Base-by-base conservation (phyloP, 768 basidiomycete species). In the Suillus subalutaceus region DNA sequence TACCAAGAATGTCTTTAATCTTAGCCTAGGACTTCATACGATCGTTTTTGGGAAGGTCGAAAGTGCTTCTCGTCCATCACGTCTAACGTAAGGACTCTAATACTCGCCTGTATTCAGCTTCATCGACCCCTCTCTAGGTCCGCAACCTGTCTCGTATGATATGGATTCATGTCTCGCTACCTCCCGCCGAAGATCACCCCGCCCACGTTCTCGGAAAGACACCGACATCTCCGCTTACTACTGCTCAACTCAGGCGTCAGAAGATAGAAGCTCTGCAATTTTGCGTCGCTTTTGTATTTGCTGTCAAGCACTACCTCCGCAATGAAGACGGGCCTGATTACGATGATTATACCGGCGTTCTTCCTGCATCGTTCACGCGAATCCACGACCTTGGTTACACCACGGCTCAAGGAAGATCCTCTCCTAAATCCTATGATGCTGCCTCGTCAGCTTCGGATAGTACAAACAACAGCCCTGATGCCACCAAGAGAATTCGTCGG, bases 21-120 rank as follows among this genome's bases (percentile, higher is more conserved):
- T 60, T 67, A 35, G 68, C 63, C 69, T 65, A 93, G 90, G 62
- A 94, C 92, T 30, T 93, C 92, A 9, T 95, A 94, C 70, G 92
- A 94, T 71, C 88, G 92, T 41, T 94, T 89, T 72, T 93, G 89
- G 84, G 94, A 96, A 80, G 96, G 95, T 58, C 84, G 96, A 69
- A 97, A 92, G 76, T 86, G 88, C 52, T 96, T 96, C 72, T 88
- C 90, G 0, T 71, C 86, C 9, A 75, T 96, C 64, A 87, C 85
- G 13, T 85, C 93, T 16, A 88, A 90, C 72, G 86, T 86, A 71
- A 60, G 78, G 63, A 10, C 40, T 60, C 18, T 55, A 53, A 63
- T 12, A 26, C 26, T 58, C 16, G 18, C 23, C 37, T 35, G 13
- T 8, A 30, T 59, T 63, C 60, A 53, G 13, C 56, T 32, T 53